Conservation (phyloP, 2,329 filamentous ascomycete genomes). For the Cercospora sojina region DNA sequence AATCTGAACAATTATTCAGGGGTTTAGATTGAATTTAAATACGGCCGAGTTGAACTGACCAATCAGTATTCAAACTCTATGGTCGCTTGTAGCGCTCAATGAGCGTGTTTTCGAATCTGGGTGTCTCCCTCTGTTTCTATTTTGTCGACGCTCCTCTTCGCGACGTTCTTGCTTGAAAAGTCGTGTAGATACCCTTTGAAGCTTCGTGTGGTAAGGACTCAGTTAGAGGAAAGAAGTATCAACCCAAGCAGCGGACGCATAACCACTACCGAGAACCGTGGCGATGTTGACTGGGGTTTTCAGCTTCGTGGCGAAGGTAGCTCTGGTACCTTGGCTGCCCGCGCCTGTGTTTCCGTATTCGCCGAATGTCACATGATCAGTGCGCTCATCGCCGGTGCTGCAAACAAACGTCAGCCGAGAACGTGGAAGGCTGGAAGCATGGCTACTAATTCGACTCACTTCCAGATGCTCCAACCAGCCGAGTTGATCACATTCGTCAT, state of each 20-base stretch:
- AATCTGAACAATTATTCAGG: too few species aligned
- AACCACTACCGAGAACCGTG: conserved; percentile 48
- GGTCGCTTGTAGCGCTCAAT: background rate
- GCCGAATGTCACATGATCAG: conserved; percentile 54
- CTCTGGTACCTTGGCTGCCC: conserved; percentile 56
- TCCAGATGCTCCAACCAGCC: conserved; percentile 61
- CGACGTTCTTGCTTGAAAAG: background rate
- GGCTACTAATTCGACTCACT: conserved; percentile 18
- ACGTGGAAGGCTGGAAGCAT: background rate
- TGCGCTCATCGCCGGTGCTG: conserved; percentile 46
- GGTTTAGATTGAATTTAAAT: too few species aligned
- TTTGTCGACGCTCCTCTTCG: background rate
- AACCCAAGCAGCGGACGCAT: conserved; percentile 42
- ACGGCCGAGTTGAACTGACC: too few species aligned
- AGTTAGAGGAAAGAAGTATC: conserved; percentile 33
- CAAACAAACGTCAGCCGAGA: background rate
- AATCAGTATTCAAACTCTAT: too few species aligned
- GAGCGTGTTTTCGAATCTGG: background rate
- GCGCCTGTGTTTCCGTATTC: conserved; percentile 61
- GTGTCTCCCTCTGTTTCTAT: background rate
- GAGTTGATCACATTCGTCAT: conserved; percentile 59
- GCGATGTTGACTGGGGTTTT: conserved; percentile 45
- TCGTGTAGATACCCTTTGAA: background rate
- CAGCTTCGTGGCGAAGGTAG: conserved; percentile 49
- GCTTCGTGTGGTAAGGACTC: background rate